Percentiles rank a stretch among this genome's conserved stretches.
These are phyloP conservation scores for Multifurca ochricompacta DNA, from an alignment of 768 basidiomycete genomes.

Conservation along the genomic window DNA sequence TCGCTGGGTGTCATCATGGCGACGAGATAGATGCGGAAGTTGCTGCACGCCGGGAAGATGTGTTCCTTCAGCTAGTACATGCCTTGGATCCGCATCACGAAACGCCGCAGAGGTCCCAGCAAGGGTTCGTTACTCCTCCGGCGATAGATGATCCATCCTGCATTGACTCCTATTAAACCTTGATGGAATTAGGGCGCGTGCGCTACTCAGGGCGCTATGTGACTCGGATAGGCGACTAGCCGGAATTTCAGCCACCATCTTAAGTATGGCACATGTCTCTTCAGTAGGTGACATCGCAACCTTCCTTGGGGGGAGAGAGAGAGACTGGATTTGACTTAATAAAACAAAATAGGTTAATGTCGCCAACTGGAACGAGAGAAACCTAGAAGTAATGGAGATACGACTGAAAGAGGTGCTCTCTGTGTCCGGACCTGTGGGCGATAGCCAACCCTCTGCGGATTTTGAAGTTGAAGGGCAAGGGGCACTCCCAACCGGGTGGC, in stretches of 20 bases:
- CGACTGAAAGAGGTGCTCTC: slow-evolving; percentile 4
- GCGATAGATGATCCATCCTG: background rate
- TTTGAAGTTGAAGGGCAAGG: background rate
- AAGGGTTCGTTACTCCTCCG: slow-evolving; percentile 32
- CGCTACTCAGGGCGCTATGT: slow-evolving; percentile 38
- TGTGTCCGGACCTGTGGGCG: background rate
- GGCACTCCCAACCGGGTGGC: slow-evolving; percentile 50
- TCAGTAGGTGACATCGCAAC: background rate
- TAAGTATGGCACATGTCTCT: background rate
- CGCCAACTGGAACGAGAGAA: slow-evolving; percentile 37
- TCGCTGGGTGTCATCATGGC: slow-evolving; percentile 34
- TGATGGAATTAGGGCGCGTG: slow-evolving; percentile 22
- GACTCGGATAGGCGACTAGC: slow-evolving; percentile 30
- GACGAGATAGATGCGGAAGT: slow-evolving; percentile 28
- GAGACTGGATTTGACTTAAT: background rate
- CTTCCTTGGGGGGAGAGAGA: background rate
- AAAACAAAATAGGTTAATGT: background rate
- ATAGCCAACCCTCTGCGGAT: background rate
- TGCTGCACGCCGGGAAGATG: slow-evolving; percentile 37
- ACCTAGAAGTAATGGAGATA: slow-evolving; percentile 44
- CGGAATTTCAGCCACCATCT: background rate
- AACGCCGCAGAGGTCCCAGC: slow-evolving; percentile 17
- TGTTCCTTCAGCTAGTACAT: slow-evolving; percentile 39
- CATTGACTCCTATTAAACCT: background rate
- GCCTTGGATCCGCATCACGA: slow-evolving; percentile 34